Evolutionary conservation across 352 stramenopile genomes (phyloP).

Genomic region (Phytophthora multivora): DNA sequence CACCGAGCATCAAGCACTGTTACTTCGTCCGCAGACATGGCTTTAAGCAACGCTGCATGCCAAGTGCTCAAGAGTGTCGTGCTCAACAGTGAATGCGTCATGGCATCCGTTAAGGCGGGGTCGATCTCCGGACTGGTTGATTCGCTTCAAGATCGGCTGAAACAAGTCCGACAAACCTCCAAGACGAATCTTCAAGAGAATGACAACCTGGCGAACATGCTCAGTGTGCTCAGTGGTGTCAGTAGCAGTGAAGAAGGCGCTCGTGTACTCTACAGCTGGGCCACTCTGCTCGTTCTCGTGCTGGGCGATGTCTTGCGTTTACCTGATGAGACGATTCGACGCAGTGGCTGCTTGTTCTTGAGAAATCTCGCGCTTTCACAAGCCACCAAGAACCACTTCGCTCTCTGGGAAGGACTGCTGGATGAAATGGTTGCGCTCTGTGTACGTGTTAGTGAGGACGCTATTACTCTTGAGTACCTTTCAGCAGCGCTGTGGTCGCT

Average conservation of each 20-base stretch:
- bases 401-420: conserved; percentile 58
- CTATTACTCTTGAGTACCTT: conserved; percentile 25
- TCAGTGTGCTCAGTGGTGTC: conserved; percentile 48
- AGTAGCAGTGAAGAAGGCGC: conserved; percentile 53
- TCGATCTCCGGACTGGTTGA: conserved; percentile 43
- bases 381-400: conserved; percentile 57
- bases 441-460: conserved; percentile 12
- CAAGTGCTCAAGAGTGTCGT: conserved; percentile 51
- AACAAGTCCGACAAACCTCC: conserved; percentile 36
- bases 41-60: conserved; percentile 39
- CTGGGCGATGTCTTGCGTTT: conserved; percentile 56
- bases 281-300: conserved; percentile 41
- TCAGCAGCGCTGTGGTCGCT: conserved; percentile 57
- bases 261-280: conserved; percentile 38
- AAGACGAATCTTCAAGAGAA: conserved; percentile 40
- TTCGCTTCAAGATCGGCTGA: conserved; percentile 44
- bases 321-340: conserved; percentile 26
- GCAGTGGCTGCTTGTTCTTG: conserved; percentile 47
- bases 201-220: conserved; percentile 44
- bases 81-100: conserved; percentile 57
- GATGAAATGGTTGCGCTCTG: conserved; percentile 39
- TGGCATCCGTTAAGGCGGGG: conserved; percentile 48
- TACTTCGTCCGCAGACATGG: conserved; percentile 20
- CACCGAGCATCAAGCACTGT: conserved; percentile 3
- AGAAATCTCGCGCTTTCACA: conserved; percentile 68